Evolutionary conservation across 2,329 filamentous ascomycete genomes (phyloP), one percentile per base, ranked within the genome.

Genomic region (Xylariaceae sp.): DNA sequence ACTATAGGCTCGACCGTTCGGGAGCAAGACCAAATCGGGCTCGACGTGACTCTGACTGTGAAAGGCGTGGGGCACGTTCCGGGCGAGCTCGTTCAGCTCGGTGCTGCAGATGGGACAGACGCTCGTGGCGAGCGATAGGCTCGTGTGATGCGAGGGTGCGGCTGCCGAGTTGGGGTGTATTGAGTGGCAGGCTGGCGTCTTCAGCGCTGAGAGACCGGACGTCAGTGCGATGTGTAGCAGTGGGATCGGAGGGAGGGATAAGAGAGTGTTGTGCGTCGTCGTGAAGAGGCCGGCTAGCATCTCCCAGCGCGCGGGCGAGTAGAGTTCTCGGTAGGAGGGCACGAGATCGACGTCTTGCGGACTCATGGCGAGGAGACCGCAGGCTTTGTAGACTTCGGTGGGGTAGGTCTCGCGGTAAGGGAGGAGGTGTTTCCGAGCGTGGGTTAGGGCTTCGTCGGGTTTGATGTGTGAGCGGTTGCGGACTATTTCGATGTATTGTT

Each of bases 81-180:
- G 77, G 2, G 93, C 92, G 25, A 98, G 78, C 59, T 91, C 87
- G 65, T 97, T 97, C 45, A 98, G 79, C 68, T 98, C 93, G 1
- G 86, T 93, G 38, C 86, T 93, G 72, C 93, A 98, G 61, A 98
- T 97, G 3, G 93, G 93, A 59, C 93, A 98, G 34, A 97, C 82
- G 39, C 82, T 85, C 5, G 56, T 39, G 2, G 61, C 58, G 6
- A 86, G 85, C 2, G 82, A 82, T 1, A 85, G 77, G 22, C 72
- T 74, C n/a, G 69, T 64, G n/a, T 66, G 61, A 55, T 71, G 68
- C 16, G 60, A 58, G n/a, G 61, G 57, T 6, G 60, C 59, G 6
- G 61, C 47, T 23, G 62, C 55, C 25, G 57, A 52, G 37, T 59
- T 55, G 25, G 53, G 49, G 46, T 40, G 65, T 62, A 40, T 71